Percentiles rank a stretch among this genome's conserved stretches.
Evolutionary conservation across 2,329 filamentous ascomycete genomes (phyloP).

Genomic region (Trichoderma guizhouense): DNA sequence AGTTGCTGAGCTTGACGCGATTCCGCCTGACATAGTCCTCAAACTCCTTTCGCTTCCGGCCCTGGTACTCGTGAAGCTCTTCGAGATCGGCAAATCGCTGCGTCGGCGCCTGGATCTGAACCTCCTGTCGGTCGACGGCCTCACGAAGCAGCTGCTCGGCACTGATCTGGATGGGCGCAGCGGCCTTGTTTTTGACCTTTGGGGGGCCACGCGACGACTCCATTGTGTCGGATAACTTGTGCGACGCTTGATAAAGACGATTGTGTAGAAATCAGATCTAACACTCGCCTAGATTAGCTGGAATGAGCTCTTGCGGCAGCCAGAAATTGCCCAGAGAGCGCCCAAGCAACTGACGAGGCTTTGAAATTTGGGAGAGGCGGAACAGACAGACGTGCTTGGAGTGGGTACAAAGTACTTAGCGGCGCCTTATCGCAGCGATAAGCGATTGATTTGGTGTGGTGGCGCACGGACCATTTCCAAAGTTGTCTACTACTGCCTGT

Average conservation of each 20-base stretch:
- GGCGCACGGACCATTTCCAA: slow-evolving; percentile 20
- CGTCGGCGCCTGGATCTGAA: slow-evolving; percentile 80
- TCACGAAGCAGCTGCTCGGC: slow-evolving; percentile 96
- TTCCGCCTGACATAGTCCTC: slow-evolving; percentile 97
- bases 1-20: slow-evolving; percentile 94
- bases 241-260: too few species aligned
- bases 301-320: not conserved
- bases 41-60: slow-evolving; percentile 91
- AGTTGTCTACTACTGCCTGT: slow-evolving; percentile 15
- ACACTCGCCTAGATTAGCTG: not conserved
- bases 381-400: not conserved
- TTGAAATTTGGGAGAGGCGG: slow-evolving; percentile 22
- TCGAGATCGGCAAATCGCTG: slow-evolving; percentile 95
- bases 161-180: slow-evolving; percentile 86
- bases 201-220: slow-evolving; percentile 88
- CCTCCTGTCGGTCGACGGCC: slow-evolving; percentile 94
- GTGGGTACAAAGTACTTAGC: not conserved
- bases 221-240: slow-evolving; percentile 54
- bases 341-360: slow-evolving; percentile 21
- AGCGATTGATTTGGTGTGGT: not conserved
- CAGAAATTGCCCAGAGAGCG: not conserved
- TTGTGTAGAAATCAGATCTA: not conserved
- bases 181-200: slow-evolving; percentile 97
- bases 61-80: slow-evolving; percentile 96
- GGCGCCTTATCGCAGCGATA: slow-evolving; percentile 16